A percentile compares a stretch with the other conserved stretches of the same genome.
phyloP scores from a whole-genome alignment of 768 basidiomycete species.

The Steccherinum ochraceum region DNA sequence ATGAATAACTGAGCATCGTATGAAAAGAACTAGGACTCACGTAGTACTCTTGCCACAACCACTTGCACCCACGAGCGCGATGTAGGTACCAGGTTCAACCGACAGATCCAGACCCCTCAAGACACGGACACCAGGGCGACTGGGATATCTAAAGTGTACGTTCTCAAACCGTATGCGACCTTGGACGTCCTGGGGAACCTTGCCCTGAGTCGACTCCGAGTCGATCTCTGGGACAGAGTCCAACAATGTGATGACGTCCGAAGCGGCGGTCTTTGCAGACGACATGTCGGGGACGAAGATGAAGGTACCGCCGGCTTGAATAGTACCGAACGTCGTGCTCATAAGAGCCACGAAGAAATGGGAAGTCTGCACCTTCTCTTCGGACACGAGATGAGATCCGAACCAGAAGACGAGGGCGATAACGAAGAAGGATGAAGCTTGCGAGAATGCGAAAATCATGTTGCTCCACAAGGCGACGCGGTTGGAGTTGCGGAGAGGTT shows the following conservation, averaged over 20 bases:
- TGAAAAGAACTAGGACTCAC: background rate
- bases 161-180: conserved; percentile 75
- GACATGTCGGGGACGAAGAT: conserved; percentile 85
- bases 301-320: conserved; percentile 85
- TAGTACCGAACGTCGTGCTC: conserved; percentile 70
- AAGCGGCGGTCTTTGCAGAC: conserved; percentile 72
- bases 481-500: conserved; percentile 62
- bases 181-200: conserved; percentile 40
- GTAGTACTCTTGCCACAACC: conserved; percentile 83
- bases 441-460: conserved; percentile 63
- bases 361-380: conserved; percentile 43
- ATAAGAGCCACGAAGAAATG: conserved; percentile 83
- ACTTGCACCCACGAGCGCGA: conserved; percentile 80
- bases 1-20: background rate
- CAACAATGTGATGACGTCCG: conserved; percentile 67
- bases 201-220: conserved; percentile 64
- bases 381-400: conserved; percentile 57
- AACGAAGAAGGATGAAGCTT: conserved; percentile 68
- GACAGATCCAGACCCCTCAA: conserved; percentile 68
- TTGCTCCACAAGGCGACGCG: conserved; percentile 56
- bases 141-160: conserved; percentile 88
- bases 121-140: conserved; percentile 77
- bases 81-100: conserved; percentile 72
- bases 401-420: conserved; percentile 82
- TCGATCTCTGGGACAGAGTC: conserved; percentile 78